Percentiles rank a stretch among this genome's conserved stretches.
phyloP scores from a whole-genome alignment of 257 asterid genomes.

The Eucommia ulmoides region DNA sequence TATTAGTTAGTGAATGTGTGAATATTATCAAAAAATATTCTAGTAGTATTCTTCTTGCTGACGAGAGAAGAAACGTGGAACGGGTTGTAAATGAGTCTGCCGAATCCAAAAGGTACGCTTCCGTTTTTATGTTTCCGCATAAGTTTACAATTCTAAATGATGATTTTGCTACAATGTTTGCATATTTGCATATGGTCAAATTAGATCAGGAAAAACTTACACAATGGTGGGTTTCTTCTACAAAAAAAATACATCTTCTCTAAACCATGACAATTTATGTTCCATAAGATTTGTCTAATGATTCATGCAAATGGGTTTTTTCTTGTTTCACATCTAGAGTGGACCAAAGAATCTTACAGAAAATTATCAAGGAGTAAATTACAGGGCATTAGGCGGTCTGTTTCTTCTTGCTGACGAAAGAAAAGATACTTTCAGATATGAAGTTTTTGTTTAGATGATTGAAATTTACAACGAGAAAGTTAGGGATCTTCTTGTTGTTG shows the following conservation, averaged over 20 bases:
- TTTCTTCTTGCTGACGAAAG: conserved; percentile 35
- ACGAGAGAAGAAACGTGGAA: too few relatives aligned
- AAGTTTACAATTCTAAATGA: too few relatives aligned
- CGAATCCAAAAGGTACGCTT: too few relatives aligned
- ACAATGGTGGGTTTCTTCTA: conserved; percentile 30
- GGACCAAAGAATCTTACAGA: conserved; percentile 37
- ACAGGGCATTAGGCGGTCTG: conserved; percentile 46
- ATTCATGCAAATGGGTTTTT: neutral
- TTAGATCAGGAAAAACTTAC: too few relatives aligned
- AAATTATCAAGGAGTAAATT: conserved; percentile 38
- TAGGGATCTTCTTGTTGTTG: conserved; percentile 38
- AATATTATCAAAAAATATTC: too few relatives aligned
- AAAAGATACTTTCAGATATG: conserved; percentile 25
- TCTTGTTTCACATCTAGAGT: conserved; percentile 19
- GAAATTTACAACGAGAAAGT: conserved; percentile 59
- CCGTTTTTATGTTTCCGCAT: too few relatives aligned
- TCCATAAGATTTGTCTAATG: neutral
- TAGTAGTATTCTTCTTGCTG: too few relatives aligned
- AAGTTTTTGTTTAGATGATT: conserved; percentile 43
- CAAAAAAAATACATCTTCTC: conserved; percentile 21
- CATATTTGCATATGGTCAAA: conserved; percentile 48
- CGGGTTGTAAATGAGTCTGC: too few relatives aligned
- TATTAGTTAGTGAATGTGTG: too few relatives aligned
- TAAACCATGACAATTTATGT: neutral
- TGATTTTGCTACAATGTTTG: conserved; percentile 45